phyloP scores from a whole-genome alignment of 2,329 filamentous ascomycete species.

The Aspergillus fijiensis region DNA sequence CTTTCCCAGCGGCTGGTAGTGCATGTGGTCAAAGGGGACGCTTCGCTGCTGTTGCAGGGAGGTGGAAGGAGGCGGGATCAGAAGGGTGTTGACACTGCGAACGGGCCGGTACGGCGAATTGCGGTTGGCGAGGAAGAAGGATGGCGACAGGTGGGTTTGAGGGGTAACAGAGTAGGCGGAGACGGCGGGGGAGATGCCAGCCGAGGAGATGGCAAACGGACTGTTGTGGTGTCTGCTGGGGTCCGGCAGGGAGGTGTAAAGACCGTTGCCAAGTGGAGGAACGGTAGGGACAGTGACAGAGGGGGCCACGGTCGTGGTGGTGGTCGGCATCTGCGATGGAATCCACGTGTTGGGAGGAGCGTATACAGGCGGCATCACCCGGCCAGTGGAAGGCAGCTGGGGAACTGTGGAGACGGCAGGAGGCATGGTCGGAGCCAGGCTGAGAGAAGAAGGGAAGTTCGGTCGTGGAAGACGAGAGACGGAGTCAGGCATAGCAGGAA shows the following conservation, averaged over 20 bases:
- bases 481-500: constrained; percentile 31
- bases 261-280: constrained; percentile 29
- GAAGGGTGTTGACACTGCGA: constrained; percentile 82
- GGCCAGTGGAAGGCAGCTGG: constrained; percentile 63
- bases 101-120: constrained; percentile 92
- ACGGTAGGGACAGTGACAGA: constrained; percentile 23
- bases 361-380: constrained; percentile 75
- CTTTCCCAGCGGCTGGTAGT: constrained; percentile 75
- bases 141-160: constrained; percentile 77
- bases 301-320: constrained; percentile 31
- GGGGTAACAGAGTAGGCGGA: constrained; percentile 62
- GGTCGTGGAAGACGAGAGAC: constrained; percentile 65
- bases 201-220: constrained; percentile 54
- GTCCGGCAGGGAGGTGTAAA: constrained; percentile 37
- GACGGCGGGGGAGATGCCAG: constrained; percentile 65
- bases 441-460: constrained; percentile 63
- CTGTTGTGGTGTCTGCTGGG: constrained; percentile 48
- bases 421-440: constrained; percentile 39
- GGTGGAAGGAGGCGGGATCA: constrained; percentile 79
- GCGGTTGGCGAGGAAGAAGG: constrained; percentile 80
- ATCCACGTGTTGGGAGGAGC: constrained; percentile 55
- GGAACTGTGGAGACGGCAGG: constrained; percentile 38
- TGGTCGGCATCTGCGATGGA: constrained; percentile 39
- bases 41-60: constrained; percentile 73
- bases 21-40: constrained; percentile 69